Evolutionary conservation across 2,329 filamentous ascomycete genomes (phyloP).

Genomic region (Cytospora mali): DNA sequence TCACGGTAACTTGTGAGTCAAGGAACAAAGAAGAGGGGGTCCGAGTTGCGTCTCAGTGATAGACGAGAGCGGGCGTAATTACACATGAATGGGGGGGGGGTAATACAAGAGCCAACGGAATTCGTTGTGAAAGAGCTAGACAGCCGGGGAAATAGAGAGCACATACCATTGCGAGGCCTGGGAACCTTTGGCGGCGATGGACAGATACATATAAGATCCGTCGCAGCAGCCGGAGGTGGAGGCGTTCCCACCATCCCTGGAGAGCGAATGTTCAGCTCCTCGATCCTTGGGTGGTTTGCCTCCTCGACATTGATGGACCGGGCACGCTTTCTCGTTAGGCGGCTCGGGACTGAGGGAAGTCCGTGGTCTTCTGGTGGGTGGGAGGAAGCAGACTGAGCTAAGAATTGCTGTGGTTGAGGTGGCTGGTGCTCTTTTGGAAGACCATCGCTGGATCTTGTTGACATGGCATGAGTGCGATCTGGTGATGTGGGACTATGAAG

Average conservation of each 20-base stretch:
- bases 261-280: slow-evolving; percentile 41
- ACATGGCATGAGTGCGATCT: slow-evolving; percentile 28
- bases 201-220: slow-evolving; percentile 58
- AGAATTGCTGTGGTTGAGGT: slow-evolving; percentile 9
- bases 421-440: slow-evolving; percentile 22
- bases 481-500: slow-evolving; percentile 23
- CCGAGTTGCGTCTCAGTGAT: slow-evolving; percentile 29
- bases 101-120: slow-evolving; percentile 21
- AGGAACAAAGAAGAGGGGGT: slow-evolving; percentile 26
- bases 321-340: slow-evolving; percentile 45
- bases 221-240: slow-evolving; percentile 31
- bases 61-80: slow-evolving; percentile 17
- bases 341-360: slow-evolving; percentile 24
- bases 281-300: slow-evolving; percentile 43
- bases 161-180: slow-evolving; percentile 61
- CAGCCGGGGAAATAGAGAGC: slow-evolving; percentile 22
- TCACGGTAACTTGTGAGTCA: slow-evolving; percentile 21
- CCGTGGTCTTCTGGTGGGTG: slow-evolving; percentile 13
- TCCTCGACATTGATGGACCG: slow-evolving; percentile 50
- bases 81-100: slow-evolving; percentile 18
- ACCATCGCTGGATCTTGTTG: slow-evolving; percentile 30
- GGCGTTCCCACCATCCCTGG: slow-evolving; percentile 33
- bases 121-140: slow-evolving; percentile 22
- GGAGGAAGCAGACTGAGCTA: not conserved
- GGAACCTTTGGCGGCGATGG: slow-evolving; percentile 60